Base-by-base conservation (phyloP, 805 yeast genomes). In the Candida andamanensis region DNA sequence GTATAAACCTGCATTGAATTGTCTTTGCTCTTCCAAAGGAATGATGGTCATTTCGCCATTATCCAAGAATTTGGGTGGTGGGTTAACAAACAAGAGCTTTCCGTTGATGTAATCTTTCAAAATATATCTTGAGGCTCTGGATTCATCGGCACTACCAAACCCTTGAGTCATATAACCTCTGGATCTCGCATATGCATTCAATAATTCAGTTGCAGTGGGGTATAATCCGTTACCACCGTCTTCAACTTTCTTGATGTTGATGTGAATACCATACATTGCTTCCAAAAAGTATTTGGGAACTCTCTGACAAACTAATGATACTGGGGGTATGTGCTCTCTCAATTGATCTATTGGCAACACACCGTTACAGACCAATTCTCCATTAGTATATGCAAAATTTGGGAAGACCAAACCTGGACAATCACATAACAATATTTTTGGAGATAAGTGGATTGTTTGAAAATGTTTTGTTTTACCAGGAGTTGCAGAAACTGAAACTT, bases 321-420 rank as follows among this genome's bases (percentile, higher is more conserved):
- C 69, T 9, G 99, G 97, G 2, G 95, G 94, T 7, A 90, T 79
- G 54, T 76, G 78, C 52, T 92, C 99, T 52, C 97, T 75, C 40
- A 92, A 69, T 60, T 92, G 98, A 62, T 92, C 98, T 47, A 92
- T 92, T 14, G 99, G 99, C 36, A 92, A 70, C n/a, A 92, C 95
- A 72, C 99, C 99, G 52, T 87, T 85, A 65, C 97, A 87, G 1
- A 92, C 98, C 50, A 92, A 72, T 49, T 92, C 99, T 47, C 95
- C 97, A 51, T 87, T 89, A 15, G 96, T 85, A 54, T 84, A 85
- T 5, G 97, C 97, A 55, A 92, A 92, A 51, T 90, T 92, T 15
- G 99, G 98, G 68, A 92, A 92, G 12, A 92, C 99, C 40, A 92
- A 70, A 73, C 99, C 99, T 2, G 99, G 99, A 69, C 99, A 92